phyloP scores from a whole-genome alignment of 495 filamentous ascomycete species.

The Neurospora sp. region DNA sequence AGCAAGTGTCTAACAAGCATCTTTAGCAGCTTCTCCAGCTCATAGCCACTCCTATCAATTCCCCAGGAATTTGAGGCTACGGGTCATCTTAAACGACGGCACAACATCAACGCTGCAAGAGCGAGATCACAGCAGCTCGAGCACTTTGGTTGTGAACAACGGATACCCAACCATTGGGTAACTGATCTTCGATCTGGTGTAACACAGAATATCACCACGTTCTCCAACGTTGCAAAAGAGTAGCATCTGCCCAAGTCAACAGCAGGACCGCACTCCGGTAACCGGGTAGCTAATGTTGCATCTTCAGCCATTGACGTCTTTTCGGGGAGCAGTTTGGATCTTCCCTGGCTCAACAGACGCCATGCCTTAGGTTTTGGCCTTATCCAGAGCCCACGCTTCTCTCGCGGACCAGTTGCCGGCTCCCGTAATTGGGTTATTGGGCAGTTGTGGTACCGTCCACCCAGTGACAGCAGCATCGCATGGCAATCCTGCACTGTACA shows the following conservation, averaged over 20 bases:
- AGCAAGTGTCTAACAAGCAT: not conserved
- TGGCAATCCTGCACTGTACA: not conserved
- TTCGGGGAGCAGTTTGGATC: not conserved
- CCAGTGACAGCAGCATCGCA: not conserved
- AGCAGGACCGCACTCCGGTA: not conserved
- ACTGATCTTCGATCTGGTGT: not conserved
- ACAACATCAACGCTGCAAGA: not conserved
- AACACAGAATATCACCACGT: not conserved
- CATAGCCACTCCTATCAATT: not conserved
- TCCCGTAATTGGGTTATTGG: not conserved
- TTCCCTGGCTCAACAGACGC: not conserved
- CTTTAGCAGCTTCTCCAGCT: not conserved
- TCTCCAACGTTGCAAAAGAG: not conserved
- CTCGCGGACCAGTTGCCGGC: not conserved
- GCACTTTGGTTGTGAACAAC: not conserved
- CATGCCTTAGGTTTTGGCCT: not conserved
- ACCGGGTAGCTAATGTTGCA: not conserved
- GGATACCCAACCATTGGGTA: not conserved
- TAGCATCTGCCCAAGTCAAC: not conserved
- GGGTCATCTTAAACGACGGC: not conserved
- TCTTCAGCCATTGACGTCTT: not conserved
- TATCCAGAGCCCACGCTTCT: not conserved
- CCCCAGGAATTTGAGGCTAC: not conserved
- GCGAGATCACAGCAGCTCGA: not conserved
- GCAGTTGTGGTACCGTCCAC: not conserved